These are phyloP conservation scores for Phaeoacremonium minimum DNA, from an alignment of 2,329 filamentous ascomycete genomes.

Conservation along the genomic window DNA sequence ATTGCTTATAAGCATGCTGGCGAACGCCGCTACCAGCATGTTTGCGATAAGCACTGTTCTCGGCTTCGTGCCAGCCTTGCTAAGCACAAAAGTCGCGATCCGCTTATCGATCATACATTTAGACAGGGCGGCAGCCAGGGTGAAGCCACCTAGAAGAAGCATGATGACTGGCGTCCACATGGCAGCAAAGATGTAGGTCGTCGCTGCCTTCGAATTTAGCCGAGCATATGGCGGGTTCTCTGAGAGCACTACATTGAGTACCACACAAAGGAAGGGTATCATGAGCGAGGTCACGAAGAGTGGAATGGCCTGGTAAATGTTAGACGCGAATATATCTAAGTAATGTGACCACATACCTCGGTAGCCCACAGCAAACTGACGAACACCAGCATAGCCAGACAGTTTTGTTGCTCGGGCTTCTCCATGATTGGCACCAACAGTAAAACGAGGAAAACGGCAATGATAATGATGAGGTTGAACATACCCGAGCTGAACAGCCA, in stretches of 20 bases:
- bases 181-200: constrained; percentile 79
- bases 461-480: constrained; percentile 66
- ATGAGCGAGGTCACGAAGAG: constrained; percentile 93
- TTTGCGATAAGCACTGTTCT: constrained; percentile 89
- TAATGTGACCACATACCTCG: constrained; percentile 54
- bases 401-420: constrained; percentile 89
- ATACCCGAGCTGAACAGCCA: constrained; percentile 86
- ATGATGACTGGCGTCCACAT: constrained; percentile 99
- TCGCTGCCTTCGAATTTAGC: constrained; percentile 75
- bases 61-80: constrained; percentile 90
- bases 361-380: constrained; percentile 96
- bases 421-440: constrained; percentile 79
- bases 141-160: constrained; percentile 93
- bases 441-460: constrained; percentile 70
- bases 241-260: constrained; percentile 77
- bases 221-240: constrained; percentile 65
- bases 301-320: constrained; percentile 78
- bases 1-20: constrained; percentile 99
- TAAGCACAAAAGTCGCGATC: constrained; percentile 92
- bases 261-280: constrained; percentile 88
- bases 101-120: constrained; percentile 98
- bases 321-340: constrained; percentile 13
- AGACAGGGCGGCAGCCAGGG: constrained; percentile 87
- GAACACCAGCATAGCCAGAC: constrained; percentile 86
- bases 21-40: constrained; percentile 97